Percentiles rank a stretch among this genome's conserved stretches.
Evolutionary conservation across 2,329 filamentous ascomycete genomes (phyloP).

Genomic region (Tolypocladium tundrense): DNA sequence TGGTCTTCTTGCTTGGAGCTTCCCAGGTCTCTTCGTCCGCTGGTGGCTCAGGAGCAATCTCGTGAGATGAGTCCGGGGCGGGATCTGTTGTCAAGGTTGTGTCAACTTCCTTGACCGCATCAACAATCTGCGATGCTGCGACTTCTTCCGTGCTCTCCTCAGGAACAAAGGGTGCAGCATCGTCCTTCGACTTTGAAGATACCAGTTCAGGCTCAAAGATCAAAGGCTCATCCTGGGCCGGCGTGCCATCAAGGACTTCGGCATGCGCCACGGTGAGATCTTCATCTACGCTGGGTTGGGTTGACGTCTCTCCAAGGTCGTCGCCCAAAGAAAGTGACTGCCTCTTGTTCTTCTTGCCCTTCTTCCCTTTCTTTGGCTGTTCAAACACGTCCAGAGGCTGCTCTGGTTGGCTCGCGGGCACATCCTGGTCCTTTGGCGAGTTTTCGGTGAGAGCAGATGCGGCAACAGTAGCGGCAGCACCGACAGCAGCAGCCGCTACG

Average conservation of each 20-base stretch:
- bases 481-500: constrained; percentile 1
- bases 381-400: constrained; percentile 4
- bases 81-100: background rate
- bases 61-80: background rate
- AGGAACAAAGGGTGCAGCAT: background rate
- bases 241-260: background rate
- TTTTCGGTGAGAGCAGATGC: background rate
- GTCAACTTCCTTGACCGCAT: background rate
- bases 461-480: constrained; percentile 1
- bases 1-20: constrained; percentile 7
- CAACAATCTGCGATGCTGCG: background rate
- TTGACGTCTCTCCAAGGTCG: background rate
- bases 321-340: constrained; percentile 4
- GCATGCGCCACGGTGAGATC: background rate
- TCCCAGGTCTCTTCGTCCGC: background rate
- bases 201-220: background rate
- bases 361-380: constrained; percentile 8
- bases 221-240: background rate
- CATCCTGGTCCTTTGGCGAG: constrained; percentile 3
- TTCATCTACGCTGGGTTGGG: background rate
- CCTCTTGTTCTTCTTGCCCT: constrained; percentile 10
- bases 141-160: background rate
- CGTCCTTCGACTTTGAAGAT: background rate
- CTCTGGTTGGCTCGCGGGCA: background rate
- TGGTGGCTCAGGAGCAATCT: background rate